Percentiles rank a stretch among this genome's conserved stretches.
These are phyloP conservation scores for Stromatinia cepivora DNA, from an alignment of 2,329 filamentous ascomycete species.

Conservation along the genomic window DNA sequence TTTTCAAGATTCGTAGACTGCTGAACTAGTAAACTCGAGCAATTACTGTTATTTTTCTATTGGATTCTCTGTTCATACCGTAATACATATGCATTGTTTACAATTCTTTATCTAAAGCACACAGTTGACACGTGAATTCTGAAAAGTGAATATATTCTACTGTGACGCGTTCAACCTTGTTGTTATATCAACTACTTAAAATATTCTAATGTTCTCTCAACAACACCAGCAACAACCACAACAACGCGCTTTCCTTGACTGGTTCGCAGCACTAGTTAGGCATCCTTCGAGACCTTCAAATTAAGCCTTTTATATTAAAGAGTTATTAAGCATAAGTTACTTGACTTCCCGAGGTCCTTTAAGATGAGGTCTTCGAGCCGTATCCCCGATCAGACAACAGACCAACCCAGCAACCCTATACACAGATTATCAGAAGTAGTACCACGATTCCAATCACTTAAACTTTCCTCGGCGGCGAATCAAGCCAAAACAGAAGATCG, in stretches of 20 bases:
- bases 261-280: background rate
- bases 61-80: fast-evolving
- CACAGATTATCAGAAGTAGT: background rate
- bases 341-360: background rate
- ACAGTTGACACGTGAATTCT: background rate
- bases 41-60: background rate
- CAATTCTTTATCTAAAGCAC: background rate
- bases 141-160: background rate
- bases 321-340: background rate
- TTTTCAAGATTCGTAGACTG: background rate
- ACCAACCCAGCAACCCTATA: background rate
- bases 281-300: background rate
- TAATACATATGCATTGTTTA: background rate
- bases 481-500: conserved; percentile 5
- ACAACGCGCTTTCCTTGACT: background rate
- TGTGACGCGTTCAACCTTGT: background rate
- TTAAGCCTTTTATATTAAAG: too few species aligned
- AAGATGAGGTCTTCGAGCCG: background rate
- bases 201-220: background rate
- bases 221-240: background rate
- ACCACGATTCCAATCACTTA: background rate
- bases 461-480: background rate
- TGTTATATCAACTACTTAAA: background rate
- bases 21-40: too few species aligned
- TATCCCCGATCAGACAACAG: background rate